Base-by-base conservation (phyloP, 371 early-diverging fungal genomes). In the Apophysomyces variabilis region DNA sequence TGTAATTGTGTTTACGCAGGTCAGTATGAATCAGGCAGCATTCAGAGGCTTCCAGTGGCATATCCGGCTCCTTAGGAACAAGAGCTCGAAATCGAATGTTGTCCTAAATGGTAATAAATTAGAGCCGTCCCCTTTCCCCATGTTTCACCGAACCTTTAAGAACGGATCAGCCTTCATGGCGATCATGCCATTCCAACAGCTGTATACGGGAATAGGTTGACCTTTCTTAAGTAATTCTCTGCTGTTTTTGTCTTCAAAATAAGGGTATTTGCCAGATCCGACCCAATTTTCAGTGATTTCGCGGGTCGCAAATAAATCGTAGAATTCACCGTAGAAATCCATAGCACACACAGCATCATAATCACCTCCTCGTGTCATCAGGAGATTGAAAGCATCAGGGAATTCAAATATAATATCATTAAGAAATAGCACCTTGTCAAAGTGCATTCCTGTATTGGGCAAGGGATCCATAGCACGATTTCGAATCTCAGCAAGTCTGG, bases 121-220 rank as follows among this genome's bases (percentile, higher is more conserved):
- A 50, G 16, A 16, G 7, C 26, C 38, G 1, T 11, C 26, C 7
- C 6, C 18, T 13, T 43, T 13, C 7, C 14, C 60, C 14, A 43
- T 61, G 14, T 62, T 58, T 5, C 7, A 3, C n/a, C 38, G 3
- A 7, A 62, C 62, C 47, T 61, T 44, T 12, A 65, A 13, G 47
- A 71, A 67, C 16, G 68, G 67, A 13, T 56, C 37, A 21, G 66
- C 58, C 32, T 67, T 61, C 26, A 76, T 43, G 8, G 62, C 68
- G 11, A 64, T 68, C 68, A 71, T 68, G 44, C 76, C 76, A 38
- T 70, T 70, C 76, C 76, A 76, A 54, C 76, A 76, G 37, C 71
- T 70, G 60, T 70, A 76, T 9, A 76, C 76, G 12, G 70, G 73
- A 11, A 76, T 65, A 1, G 57, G 60, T 18, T 68, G 38, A 14